Evolutionary conservation across 345 rosid genomes (phyloP), one percentile per base, ranked within the genome.

Genomic region (Eucalyptus tenuipes): DNA sequence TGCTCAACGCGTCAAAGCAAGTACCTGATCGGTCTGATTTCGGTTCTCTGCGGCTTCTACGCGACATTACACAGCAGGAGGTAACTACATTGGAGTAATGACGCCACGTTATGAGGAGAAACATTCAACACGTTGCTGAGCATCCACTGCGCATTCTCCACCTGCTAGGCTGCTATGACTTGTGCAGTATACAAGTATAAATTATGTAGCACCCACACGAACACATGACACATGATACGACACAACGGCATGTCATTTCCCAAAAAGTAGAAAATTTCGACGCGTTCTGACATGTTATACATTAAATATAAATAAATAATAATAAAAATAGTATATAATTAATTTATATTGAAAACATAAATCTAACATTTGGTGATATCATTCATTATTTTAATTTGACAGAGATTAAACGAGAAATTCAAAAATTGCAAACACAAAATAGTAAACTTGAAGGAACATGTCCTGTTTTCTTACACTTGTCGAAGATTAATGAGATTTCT

Each of bases 201-300:
- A 52, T 1, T 52, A 52, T 52, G 1, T 52, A 18, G 2, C 1
- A 49, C 1, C 3, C 0, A 49, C 0, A 49, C 20, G 3, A 0
- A 16, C 3, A 49, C 1, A 8, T 0, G 52, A 2, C 18, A 14
- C 0, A 9, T 17, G 4, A 18, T 3, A 18, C 8, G 3, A 16
- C 3, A 50, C 0, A 1, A 52, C 0, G 4, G 7, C 2, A 8
- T 1, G 1, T 52, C 10, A 52, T 52, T 18, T 49, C 3, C 2
- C 0, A 7, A 52, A 18, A 18, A 18, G 7, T 52, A 18, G 0
- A 18, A 0, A 52, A 52, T 18, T 52, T 52, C 2, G 0, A 18
- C 1, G 18, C 1, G 1, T 7, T 18, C 1, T 0, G 0, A 52
- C 1, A 52, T 2, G 1, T 52, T 52, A 52, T 52, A 52, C 4